phyloP scores from a whole-genome alignment of 2,329 filamentous ascomycete species.

The Trichoderma oligosporum region DNA sequence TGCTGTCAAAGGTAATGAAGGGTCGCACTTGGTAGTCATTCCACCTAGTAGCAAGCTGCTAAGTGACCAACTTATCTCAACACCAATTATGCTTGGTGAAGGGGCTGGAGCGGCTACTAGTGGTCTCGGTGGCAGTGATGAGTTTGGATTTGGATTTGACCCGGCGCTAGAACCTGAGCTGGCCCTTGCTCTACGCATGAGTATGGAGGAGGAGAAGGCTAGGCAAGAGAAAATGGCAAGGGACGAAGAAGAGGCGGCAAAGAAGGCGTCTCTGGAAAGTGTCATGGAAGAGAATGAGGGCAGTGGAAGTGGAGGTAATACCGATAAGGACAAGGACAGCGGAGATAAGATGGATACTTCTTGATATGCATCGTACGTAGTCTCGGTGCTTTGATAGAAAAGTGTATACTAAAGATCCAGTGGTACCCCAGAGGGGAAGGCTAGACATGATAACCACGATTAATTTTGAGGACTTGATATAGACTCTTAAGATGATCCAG shows the following conservation, averaged over 20 bases:
- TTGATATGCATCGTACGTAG: conserved; percentile 33
- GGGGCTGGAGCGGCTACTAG: conserved; percentile 55
- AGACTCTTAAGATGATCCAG: background rate
- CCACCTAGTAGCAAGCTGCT: conserved; percentile 88
- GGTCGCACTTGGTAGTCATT: conserved; percentile 86
- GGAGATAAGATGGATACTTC: conserved; percentile 90
- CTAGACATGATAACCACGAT: conserved; percentile 13
- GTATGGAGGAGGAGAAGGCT: conserved; percentile 96
- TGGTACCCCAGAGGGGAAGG: conserved; percentile 10
- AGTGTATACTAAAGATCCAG: conserved; percentile 33
- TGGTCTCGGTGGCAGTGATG: conserved; percentile 61
- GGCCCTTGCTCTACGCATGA: conserved; percentile 91
- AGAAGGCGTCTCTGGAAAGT: conserved; percentile 72
- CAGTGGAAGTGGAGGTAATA: conserved; percentile 39
- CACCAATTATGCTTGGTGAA: conserved; percentile 85
- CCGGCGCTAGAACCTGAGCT: conserved; percentile 89
- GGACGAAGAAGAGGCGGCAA: conserved; percentile 67
- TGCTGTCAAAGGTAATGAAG: conserved; percentile 84
- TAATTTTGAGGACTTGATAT: conserved; percentile 12
- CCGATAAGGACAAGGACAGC: conserved; percentile 43
- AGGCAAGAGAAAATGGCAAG: conserved; percentile 81
- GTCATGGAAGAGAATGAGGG: conserved; percentile 78
- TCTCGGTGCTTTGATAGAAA: conserved; percentile 30
- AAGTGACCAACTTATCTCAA: conserved; percentile 85
- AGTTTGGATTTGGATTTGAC: conserved; percentile 75